A percentile compares a stretch with the other conserved stretches of the same genome.
phyloP scores from a whole-genome alignment of 176 grass and related monocot genomes.

The Raddia guianensis region DNA sequence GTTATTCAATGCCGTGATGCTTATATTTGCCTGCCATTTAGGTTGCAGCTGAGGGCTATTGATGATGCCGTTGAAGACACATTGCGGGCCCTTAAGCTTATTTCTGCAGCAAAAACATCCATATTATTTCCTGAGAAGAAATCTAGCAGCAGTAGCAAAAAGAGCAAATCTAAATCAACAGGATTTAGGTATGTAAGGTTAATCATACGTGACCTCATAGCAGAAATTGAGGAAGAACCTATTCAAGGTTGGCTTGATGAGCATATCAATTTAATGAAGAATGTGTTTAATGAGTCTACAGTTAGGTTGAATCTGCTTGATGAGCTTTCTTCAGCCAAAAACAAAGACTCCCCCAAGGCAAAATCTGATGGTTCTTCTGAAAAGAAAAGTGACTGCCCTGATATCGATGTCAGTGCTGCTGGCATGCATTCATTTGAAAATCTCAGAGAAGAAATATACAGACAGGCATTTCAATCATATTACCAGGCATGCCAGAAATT shows the following conservation, averaged over 20 bases:
- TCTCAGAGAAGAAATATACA: slow-evolving; percentile 78
- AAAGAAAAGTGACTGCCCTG: slow-evolving; percentile 57
- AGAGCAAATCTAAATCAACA: slow-evolving; percentile 63
- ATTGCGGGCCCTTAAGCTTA: slow-evolving; percentile 72
- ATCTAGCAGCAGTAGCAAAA: slow-evolving; percentile 63
- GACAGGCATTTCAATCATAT: slow-evolving; percentile 73
- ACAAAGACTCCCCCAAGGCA: slow-evolving; percentile 45
- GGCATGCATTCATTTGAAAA: slow-evolving; percentile 48
- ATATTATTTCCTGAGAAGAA: slow-evolving; percentile 83
- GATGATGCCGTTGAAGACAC: slow-evolving; percentile 98
- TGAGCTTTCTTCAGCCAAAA: slow-evolving; percentile 51
- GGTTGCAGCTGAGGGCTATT: slow-evolving; percentile 92
- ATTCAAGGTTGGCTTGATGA: slow-evolving; percentile 98
- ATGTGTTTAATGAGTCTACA: slow-evolving; percentile 63
- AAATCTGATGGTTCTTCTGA: slow-evolving; percentile 52
- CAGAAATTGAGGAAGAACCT: slow-evolving; percentile 96
- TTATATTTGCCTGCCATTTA: slow-evolving; percentile 87
- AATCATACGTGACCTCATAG: slow-evolving; percentile 73
- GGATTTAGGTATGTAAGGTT: slow-evolving; percentile 73
- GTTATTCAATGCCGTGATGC: slow-evolving; percentile 87
- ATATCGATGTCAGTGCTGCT: slow-evolving; percentile 50
- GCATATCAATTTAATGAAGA: slow-evolving; percentile 83
- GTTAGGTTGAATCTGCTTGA: slow-evolving; percentile 74
- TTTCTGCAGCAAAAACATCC: slow-evolving; percentile 77
- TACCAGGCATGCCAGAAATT: slow-evolving; percentile 83